Conservation (phyloP, 306 rosid species). For the Cucumis cinereus region DNA sequence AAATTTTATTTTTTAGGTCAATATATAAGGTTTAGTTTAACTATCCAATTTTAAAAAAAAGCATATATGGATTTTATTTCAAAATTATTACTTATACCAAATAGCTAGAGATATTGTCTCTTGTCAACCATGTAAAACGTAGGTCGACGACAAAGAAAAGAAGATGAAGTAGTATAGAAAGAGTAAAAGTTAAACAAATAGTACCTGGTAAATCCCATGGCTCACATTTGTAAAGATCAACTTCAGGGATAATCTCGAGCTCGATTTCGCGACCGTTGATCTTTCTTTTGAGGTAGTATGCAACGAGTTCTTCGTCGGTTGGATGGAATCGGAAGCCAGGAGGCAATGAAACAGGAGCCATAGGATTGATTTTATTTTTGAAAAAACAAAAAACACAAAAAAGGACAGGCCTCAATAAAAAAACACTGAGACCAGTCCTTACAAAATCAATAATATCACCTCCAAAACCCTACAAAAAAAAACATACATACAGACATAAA, state of each 20-base stretch:
- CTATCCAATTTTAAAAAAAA: neutral
- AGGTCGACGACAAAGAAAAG: neutral
- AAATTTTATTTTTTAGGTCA: neutral
- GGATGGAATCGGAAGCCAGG: conserved; percentile 96
- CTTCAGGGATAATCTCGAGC: conserved; percentile 86
- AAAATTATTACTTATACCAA: neutral
- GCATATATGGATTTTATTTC: neutral
- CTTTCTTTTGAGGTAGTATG: conserved; percentile 83
- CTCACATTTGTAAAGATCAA: conserved; percentile 93
- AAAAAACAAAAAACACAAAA: neutral
- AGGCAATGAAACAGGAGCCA: conserved; percentile 88
- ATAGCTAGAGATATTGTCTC: neutral
- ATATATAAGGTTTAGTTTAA: no score
- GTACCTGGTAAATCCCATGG: conserved; percentile 97
- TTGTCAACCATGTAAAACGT: neutral
- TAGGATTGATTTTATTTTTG: neutral
- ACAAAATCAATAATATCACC: neutral
- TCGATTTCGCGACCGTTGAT: conserved; percentile 74
- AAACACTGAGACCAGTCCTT: conserved; percentile 8
- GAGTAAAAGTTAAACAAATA: neutral
- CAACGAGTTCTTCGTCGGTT: conserved; percentile 85
- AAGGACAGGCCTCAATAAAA: conserved; percentile 1
- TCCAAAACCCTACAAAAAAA: neutral
- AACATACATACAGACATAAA: neutral
- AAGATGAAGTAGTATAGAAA: neutral